Conservation (phyloP, 257 asterid genomes). For the Solanum dulcamara region DNA sequence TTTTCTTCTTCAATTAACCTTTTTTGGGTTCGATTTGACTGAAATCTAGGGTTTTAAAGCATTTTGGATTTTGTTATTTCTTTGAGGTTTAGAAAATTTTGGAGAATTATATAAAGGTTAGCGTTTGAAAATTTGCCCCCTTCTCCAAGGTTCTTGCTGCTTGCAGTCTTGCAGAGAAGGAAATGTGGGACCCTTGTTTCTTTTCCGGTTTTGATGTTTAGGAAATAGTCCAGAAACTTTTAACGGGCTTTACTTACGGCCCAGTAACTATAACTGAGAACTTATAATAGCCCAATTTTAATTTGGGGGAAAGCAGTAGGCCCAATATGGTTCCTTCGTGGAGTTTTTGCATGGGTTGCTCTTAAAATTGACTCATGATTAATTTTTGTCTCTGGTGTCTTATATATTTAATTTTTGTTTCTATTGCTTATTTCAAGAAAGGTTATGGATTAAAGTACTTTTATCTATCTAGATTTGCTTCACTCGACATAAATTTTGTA, state of each 20-base stretch:
- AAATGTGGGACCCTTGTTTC: background rate
- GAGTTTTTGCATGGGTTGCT: background rate
- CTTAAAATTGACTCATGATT: background rate
- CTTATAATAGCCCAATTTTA: background rate
- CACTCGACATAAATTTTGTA: background rate
- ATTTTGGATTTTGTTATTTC: background rate
- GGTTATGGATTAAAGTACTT: too few relatives aligned
- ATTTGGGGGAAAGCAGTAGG: background rate
- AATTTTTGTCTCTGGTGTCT: too few relatives aligned
- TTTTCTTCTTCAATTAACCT: background rate
- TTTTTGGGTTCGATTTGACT: background rate
- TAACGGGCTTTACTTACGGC: background rate
- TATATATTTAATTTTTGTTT: too few relatives aligned
- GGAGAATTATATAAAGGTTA: background rate
- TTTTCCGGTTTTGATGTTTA: background rate
- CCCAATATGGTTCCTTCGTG: background rate
- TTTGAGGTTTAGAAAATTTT: background rate
- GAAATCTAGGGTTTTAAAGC: background rate
- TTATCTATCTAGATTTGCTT: background rate
- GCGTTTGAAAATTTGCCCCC: constrained; percentile 5
- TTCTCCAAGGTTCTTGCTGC: constrained; percentile 20
- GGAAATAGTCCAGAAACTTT: background rate
- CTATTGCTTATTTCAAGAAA: too few relatives aligned
- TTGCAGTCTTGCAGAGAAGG: background rate
- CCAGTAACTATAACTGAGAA: background rate